These are phyloP conservation scores for Betula pendula DNA, from an alignment of 306 rosid genomes.

Conservation along the genomic window DNA sequence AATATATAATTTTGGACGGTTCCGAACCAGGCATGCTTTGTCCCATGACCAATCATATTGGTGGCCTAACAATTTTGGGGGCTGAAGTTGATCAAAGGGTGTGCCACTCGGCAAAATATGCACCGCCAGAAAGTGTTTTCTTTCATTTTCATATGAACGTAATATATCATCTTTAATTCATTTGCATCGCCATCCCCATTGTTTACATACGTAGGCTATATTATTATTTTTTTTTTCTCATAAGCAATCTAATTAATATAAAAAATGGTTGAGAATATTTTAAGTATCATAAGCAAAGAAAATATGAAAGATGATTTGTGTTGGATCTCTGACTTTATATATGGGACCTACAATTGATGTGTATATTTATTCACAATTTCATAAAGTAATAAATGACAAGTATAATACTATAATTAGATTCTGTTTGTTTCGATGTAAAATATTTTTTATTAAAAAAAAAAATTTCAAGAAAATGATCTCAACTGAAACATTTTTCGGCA, in stretches of 20 bases:
- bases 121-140: too few species aligned
- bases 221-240: too few species aligned
- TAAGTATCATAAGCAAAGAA: not conserved
- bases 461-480: too few species aligned
- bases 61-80: constrained; percentile 41
- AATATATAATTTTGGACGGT: constrained; percentile 47
- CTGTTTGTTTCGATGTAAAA: too few species aligned
- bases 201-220: not conserved
- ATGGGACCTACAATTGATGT: not conserved
- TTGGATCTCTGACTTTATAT: not conserved
- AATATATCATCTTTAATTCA: not conserved
- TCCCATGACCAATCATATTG: constrained; percentile 28
- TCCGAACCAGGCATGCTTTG: constrained; percentile 38
- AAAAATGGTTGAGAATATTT: not conserved
- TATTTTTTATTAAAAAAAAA: too few species aligned
- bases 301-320: not conserved
- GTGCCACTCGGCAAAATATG: constrained; percentile 23
- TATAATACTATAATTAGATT: too few species aligned
- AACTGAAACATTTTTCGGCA: too few species aligned
- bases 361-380: not conserved
- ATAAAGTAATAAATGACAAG: too few species aligned
- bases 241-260: too few species aligned
- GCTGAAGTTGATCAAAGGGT: not conserved
- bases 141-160: not conserved
- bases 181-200: constrained; percentile 10